phyloP scores from a whole-genome alignment of 352 stramenopile species.

The Phytophthora multivora region DNA sequence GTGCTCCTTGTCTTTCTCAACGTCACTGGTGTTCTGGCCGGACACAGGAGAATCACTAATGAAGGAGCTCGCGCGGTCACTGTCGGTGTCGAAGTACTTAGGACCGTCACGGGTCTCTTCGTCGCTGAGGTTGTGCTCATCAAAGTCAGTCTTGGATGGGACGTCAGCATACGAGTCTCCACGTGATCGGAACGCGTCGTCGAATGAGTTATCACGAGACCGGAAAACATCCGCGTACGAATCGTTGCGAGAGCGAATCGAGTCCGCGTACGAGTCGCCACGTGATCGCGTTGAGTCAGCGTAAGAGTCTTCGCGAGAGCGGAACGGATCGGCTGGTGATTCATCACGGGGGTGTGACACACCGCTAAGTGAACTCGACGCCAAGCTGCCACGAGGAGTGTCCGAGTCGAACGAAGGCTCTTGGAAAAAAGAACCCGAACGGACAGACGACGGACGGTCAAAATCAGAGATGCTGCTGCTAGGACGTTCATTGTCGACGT shows the following conservation, averaged over 20 bases:
- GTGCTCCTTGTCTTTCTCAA: constrained; percentile 17
- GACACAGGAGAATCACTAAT: constrained; percentile 34
- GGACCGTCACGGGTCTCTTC: constrained; percentile 28
- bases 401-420: constrained; percentile 42
- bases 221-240: constrained; percentile 34
- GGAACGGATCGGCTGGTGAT: constrained; percentile 20
- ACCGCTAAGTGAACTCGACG: constrained; percentile 33
- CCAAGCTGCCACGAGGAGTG: constrained; percentile 40
- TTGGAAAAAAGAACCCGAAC: constrained; percentile 38
- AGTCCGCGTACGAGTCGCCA: constrained; percentile 31
- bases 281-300: constrained; percentile 28
- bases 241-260: constrained; percentile 24
- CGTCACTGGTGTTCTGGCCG: constrained; percentile 16
- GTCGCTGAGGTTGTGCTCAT: constrained; percentile 34
- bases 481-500: constrained; percentile 14
- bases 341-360: constrained; percentile 21
- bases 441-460: constrained; percentile 32
- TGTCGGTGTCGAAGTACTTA: constrained; percentile 59
- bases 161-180: constrained; percentile 36
- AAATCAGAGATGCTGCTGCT: constrained; percentile 42
- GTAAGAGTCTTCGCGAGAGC: constrained; percentile 35
- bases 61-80: constrained; percentile 48
- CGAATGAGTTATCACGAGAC: constrained; percentile 30
- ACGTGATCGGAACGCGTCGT: constrained; percentile 28
- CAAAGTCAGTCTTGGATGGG: constrained; percentile 33